Base-by-base conservation (phyloP, 306 rosid species). In the Quercus wislizeni region DNA sequence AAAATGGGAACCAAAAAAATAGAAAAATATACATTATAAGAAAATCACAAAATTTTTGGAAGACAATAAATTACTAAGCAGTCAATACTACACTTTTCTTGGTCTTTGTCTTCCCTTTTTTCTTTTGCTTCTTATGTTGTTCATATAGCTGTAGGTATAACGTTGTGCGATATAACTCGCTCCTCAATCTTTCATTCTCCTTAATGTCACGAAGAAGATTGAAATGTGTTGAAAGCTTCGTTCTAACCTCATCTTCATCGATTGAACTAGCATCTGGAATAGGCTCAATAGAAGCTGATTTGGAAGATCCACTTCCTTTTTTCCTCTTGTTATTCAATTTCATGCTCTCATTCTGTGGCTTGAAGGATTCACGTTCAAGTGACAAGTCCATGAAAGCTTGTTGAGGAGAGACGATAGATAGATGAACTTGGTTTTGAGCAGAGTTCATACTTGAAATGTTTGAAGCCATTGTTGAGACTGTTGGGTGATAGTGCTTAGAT, bases 361-460 rank as follows among this genome's bases (percentile, higher is more conserved):
- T 85, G 41, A 87, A 85, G 3, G 89, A 79, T 76, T 89, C 93
- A 9, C 79, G 86, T 71, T 90, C 96, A 28, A 88, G 84, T 63
- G 98, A 91, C 81, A 87, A 77, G 71, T 92, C 95, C 49, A 69
- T 83, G 63, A 89, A 87, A 82, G 98, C 97, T 85, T 88, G 97
- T 83, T 67, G 88, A 62, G 98, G 98, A 76, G 98, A 75, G 49
- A 90, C 33, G 19, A 63, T 81, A 62, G 97, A 59, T 82, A 90
- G 87, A 82, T 69, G 72, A 27, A 87, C 87, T 86, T 90, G 98
- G 79, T 88, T 90, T 18, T 89, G 85, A 65, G 90, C 85, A 73
- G 73, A 43, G 69, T 46, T 82, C 94, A 90, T 88, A 87, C 70
- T 88, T 69, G 91, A 82, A 78, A 93, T 80, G 77, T 91, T 86